Evolutionary conservation across 805 yeast genomes (phyloP).

Genomic region (Suhomyces vadensis): DNA sequence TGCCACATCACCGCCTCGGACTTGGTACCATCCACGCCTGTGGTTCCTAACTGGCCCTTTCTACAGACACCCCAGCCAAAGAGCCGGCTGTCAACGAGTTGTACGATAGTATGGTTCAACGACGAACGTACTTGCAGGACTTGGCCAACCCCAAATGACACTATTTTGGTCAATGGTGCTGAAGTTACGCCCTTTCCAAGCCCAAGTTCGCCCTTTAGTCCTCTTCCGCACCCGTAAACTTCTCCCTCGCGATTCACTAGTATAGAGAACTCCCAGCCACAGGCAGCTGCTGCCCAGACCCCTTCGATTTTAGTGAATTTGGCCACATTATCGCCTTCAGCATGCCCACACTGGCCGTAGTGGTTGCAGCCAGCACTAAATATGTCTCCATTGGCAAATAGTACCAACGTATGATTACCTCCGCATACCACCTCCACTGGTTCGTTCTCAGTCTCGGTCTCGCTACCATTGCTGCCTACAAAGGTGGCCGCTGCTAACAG

Average conservation of each 20-base stretch:
- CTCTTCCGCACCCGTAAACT: conserved; percentile 60
- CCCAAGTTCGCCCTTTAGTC: conserved; percentile 77
- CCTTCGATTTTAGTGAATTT: conserved; percentile 22
- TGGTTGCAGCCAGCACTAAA: conserved; percentile 62
- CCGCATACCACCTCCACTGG: conserved; percentile 64
- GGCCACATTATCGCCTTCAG: conserved; percentile 4
- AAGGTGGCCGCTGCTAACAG: conserved; percentile 20
- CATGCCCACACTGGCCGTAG: conserved; percentile 53
- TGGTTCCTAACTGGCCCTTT: conserved; percentile 52
- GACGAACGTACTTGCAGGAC: conserved; percentile 33
- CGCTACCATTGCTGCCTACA: conserved; percentile 5
- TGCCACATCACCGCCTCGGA: conserved; percentile 21
- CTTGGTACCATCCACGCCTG: conserved; percentile 10
- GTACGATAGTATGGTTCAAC: conserved; percentile 46
- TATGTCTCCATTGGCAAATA: conserved; percentile 53
- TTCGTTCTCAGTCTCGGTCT: conserved; percentile 13
- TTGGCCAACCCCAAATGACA: conserved; percentile 1
- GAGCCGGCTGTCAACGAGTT: conserved; percentile 41
- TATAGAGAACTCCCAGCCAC: conserved; percentile 82
- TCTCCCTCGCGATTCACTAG: conserved; percentile 42
- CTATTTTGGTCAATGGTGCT: conserved; percentile 12
- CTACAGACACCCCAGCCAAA: conserved; percentile 72
- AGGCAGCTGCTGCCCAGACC: conserved; percentile 49
- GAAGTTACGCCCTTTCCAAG: conserved; percentile 22
- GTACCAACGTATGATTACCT: conserved; percentile 79